Percentiles rank a stretch among this genome's conserved stretches.
Evolutionary conservation across 371 early-diverging fungal species (phyloP).

Genomic region (Mucor velutinosus): DNA sequence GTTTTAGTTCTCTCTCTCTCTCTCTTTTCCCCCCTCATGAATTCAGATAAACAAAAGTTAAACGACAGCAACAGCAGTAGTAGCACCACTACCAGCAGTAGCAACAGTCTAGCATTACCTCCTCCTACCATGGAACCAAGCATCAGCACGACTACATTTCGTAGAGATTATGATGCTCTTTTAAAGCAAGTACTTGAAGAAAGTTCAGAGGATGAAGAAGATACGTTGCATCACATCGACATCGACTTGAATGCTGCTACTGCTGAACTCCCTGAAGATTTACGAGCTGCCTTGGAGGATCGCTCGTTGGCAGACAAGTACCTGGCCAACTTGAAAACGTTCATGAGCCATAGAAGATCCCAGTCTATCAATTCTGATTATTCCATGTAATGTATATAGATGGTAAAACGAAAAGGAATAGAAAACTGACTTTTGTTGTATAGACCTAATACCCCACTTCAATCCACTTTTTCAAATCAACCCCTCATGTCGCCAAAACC

Average conservation of each 20-base stretch:
- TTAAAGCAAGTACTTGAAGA: constrained; percentile 65
- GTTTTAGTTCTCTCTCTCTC: not conserved
- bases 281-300: constrained; percentile 57
- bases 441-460: constrained; percentile 47
- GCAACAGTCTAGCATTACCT: not conserved
- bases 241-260: constrained; percentile 49
- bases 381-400: constrained; percentile 36
- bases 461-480: constrained; percentile 36
- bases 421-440: not conserved
- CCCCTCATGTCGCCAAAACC: constrained; percentile 32
- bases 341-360: constrained; percentile 51
- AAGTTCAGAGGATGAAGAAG: constrained; percentile 45
- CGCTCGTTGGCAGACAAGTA: constrained; percentile 52
- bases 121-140: constrained; percentile 37
- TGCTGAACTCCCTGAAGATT: constrained; percentile 53
- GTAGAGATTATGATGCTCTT: constrained; percentile 59
- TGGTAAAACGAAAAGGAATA: not conserved
- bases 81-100: not conserved
- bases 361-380: constrained; percentile 48
- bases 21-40: not conserved
- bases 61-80: not conserved
- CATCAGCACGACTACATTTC: constrained; percentile 46
- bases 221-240: constrained; percentile 28
- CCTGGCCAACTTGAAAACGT: constrained; percentile 48
- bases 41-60: not conserved